Conservation (phyloP, 179 eudicot genomes). For the Silene coronaria region DNA sequence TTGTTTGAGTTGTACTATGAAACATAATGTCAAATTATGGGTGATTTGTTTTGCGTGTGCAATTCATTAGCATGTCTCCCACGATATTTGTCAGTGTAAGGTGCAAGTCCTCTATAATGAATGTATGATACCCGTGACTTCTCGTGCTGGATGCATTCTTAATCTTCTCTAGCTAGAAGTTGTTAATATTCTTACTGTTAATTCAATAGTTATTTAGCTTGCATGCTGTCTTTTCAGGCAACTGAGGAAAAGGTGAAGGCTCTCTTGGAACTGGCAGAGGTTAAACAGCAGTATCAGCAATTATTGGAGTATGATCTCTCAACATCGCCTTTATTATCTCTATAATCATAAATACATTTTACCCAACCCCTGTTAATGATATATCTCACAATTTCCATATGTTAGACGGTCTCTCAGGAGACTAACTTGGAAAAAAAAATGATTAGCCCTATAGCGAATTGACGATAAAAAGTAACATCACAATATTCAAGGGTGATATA, state of each 20-base stretch:
- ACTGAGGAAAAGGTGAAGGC: slow-evolving; percentile 83
- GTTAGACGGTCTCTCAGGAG: too few relatives aligned
- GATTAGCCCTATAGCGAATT: too few relatives aligned
- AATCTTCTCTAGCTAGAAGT: neutral
- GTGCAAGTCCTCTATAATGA: neutral
- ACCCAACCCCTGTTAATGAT: neutral
- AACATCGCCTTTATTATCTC: neutral
- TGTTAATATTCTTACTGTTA: neutral
- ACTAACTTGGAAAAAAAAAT: too few relatives aligned
- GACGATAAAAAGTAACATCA: too few relatives aligned
- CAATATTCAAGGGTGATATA: too few relatives aligned
- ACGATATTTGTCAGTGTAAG: neutral
- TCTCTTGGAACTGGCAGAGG: slow-evolving; percentile 75
- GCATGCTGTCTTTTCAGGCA: slow-evolving; percentile 39
- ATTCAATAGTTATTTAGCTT: neutral
- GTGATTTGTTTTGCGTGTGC: neutral
- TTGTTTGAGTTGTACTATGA: neutral
- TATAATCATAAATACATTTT: neutral
- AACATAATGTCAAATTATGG: neutral
- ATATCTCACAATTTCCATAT: neutral
- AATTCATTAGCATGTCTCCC: neutral
- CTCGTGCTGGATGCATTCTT: neutral
- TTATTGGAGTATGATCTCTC: slow-evolving; percentile 54
- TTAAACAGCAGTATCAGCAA: slow-evolving; percentile 60
- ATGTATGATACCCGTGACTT: neutral